These are phyloP conservation scores for Phyllosticta ampelicida DNA, from an alignment of 2,329 filamentous ascomycete species.

Conservation along the genomic window DNA sequence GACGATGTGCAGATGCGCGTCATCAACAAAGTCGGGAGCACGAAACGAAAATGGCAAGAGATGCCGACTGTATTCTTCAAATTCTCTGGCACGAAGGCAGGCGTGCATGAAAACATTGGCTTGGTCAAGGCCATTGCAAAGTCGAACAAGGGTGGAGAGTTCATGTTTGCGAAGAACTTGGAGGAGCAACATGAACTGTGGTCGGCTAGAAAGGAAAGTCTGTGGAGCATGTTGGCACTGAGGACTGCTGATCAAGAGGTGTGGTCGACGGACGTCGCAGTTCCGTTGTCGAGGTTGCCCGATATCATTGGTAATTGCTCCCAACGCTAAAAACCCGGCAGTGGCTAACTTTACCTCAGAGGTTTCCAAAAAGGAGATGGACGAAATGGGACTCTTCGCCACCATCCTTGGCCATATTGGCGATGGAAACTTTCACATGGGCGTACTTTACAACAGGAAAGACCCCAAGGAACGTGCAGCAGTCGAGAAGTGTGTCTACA, in stretches of 20 bases:
- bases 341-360: conserved; percentile 39
- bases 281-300: conserved; percentile 49
- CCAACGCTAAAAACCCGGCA: background rate
- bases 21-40: conserved; percentile 63
- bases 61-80: conserved; percentile 74
- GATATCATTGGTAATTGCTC: conserved; percentile 46
- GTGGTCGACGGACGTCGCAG: conserved; percentile 52
- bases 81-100: conserved; percentile 65
- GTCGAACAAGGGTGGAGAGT: conserved; percentile 43
- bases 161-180: conserved; percentile 45
- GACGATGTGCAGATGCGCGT: conserved; percentile 81
- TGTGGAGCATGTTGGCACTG: conserved; percentile 51
- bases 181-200: conserved; percentile 46
- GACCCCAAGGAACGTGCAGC: conserved; percentile 60
- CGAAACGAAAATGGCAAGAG: conserved; percentile 63
- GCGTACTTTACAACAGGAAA: conserved; percentile 73
- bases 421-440: conserved; percentile 90
- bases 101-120: conserved; percentile 60
- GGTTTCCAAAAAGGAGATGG: conserved; percentile 79
- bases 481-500: conserved; percentile 71
- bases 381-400: conserved; percentile 74
- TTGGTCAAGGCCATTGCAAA: conserved; percentile 59
- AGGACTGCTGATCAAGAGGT: conserved; percentile 46
- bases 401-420: conserved; percentile 84
- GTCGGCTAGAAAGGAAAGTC: conserved; percentile 49